A percentile compares a stretch with the other conserved stretches of the same genome.
Evolutionary conservation across 768 basidiomycete genomes (phyloP).

Genomic region (Suillus plorans): DNA sequence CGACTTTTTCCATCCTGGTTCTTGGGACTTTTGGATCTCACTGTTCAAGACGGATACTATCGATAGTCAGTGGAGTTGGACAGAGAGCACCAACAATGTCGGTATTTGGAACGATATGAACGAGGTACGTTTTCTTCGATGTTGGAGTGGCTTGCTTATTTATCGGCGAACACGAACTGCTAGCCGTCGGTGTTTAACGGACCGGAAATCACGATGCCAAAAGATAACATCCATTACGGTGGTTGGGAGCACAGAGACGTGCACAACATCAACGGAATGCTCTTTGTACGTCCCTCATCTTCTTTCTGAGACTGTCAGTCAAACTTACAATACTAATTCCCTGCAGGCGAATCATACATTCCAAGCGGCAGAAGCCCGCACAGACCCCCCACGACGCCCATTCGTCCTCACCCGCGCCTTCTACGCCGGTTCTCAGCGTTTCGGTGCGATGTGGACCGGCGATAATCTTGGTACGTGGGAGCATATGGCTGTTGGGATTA

Average conservation of each 20-base stretch:
- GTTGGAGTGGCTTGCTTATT: not conserved
- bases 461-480: constrained; percentile 98
- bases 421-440: constrained; percentile 93
- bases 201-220: constrained; percentile 87
- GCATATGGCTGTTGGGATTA: constrained; percentile 90
- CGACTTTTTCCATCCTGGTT: constrained; percentile 91
- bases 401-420: constrained; percentile 96
- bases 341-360: constrained; percentile 77
- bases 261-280: constrained; percentile 98
- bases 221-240: constrained; percentile 79
- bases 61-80: not conserved
- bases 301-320: not conserved
- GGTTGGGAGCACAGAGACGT: constrained; percentile 99
- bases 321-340: constrained; percentile 1
- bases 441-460: constrained; percentile 98
- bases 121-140: constrained; percentile 55
- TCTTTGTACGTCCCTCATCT: constrained; percentile 53
- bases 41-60: not conserved
- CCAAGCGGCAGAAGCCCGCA: constrained; percentile 75
- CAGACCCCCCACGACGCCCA: constrained; percentile 75
- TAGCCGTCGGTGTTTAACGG: constrained; percentile 98
- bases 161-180: not conserved
- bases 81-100: constrained; percentile 58
- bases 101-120: constrained; percentile 99
- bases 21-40: constrained; percentile 56